A percentile compares a stretch with the other conserved stretches of the same genome.
These are phyloP conservation scores for Phytophthora melonis DNA, from an alignment of 352 stramenopile genomes.

Conservation along the genomic window DNA sequence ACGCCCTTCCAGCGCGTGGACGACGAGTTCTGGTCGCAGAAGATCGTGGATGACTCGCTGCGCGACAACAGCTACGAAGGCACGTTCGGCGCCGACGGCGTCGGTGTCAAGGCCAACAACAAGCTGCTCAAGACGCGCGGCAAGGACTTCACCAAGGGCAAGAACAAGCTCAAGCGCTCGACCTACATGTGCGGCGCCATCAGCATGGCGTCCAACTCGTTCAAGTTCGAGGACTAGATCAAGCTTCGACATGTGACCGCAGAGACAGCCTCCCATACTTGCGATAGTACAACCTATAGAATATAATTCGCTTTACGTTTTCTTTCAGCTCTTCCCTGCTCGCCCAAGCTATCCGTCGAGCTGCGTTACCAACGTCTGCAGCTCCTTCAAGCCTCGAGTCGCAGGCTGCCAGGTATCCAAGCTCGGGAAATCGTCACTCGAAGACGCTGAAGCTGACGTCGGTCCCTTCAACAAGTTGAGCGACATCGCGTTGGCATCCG, in stretches of 20 bases:
- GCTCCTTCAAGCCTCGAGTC: conserved; percentile 45
- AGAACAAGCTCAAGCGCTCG: conserved; percentile 99
- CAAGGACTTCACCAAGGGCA: conserved; percentile 99
- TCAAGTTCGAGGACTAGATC: conserved; percentile 89
- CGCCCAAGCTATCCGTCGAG: conserved; percentile 26
- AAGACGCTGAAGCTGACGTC: neutral
- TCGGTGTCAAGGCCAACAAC: conserved; percentile 97
- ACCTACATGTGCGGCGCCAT: conserved; percentile 96
- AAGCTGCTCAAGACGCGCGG: conserved; percentile 97
- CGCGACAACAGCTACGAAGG: conserved; percentile 99
- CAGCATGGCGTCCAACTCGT: conserved; percentile 93
- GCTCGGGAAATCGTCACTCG: conserved; percentile 26
- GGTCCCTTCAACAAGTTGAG: conserved; percentile 42
- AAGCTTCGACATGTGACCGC: conserved; percentile 10
- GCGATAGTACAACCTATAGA: conserved; percentile 53
- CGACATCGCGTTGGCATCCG: conserved; percentile 39
- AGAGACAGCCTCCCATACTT: conserved; percentile 29
- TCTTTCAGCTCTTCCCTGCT: neutral
- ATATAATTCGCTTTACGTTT: conserved; percentile 44
- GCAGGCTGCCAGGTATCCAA: conserved; percentile 61
- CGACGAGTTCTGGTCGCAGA: conserved; percentile 94
- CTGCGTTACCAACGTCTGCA: conserved; percentile 45
- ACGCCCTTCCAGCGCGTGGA: conserved; percentile 99
- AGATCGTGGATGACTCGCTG: conserved; percentile 94
- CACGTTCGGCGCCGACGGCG: conserved; percentile 96